phyloP scores from a whole-genome alignment of 805 yeast genomes.

The Saccharomycopsis fodiens region DNA sequence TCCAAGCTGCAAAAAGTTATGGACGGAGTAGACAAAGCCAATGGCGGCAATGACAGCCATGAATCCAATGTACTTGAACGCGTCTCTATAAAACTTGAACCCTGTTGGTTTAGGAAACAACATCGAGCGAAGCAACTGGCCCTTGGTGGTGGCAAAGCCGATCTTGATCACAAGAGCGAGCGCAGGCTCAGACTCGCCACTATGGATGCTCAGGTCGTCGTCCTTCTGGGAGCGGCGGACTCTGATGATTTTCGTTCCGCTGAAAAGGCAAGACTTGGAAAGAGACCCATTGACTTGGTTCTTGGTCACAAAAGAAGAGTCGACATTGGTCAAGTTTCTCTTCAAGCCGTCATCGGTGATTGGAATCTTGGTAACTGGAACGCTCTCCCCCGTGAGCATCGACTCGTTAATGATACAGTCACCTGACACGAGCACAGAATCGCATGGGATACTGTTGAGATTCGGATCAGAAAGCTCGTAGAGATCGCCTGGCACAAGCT shows the following conservation, averaged over 20 bases:
- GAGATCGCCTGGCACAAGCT: constrained; percentile 92
- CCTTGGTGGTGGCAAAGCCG: constrained; percentile 94
- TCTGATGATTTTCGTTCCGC: constrained; percentile 84
- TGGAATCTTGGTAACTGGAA: constrained; percentile 80
- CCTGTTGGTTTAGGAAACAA: constrained; percentile 92
- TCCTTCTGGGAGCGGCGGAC: constrained; percentile 50
- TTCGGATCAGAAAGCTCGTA: constrained; percentile 88
- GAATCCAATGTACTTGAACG: constrained; percentile 92
- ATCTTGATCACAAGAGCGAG: constrained; percentile 82
- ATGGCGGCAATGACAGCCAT: constrained; percentile 79
- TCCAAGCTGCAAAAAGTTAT: constrained; percentile 73
- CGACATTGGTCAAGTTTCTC: constrained; percentile 49
- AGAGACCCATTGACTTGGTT: constrained; percentile 55
- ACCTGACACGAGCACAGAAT: constrained; percentile 78
- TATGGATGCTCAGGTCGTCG: not conserved
- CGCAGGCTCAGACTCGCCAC: constrained; percentile 52
- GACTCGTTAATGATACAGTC: constrained; percentile 97
- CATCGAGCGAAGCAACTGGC: constrained; percentile 91
- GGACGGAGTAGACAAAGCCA: constrained; percentile 80
- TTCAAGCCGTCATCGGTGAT: constrained; percentile 56
- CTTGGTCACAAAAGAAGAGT: constrained; percentile 24
- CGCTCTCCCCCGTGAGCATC: constrained; percentile 97
- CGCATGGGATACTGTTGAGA: constrained; percentile 72
- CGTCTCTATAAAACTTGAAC: constrained; percentile 88
- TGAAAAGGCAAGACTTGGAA: constrained; percentile 70